A percentile compares a stretch with the other conserved stretches of the same genome.
These are phyloP conservation scores for Cicer judaicum DNA, from an alignment of 306 rosid species.

Conservation along the genomic window DNA sequence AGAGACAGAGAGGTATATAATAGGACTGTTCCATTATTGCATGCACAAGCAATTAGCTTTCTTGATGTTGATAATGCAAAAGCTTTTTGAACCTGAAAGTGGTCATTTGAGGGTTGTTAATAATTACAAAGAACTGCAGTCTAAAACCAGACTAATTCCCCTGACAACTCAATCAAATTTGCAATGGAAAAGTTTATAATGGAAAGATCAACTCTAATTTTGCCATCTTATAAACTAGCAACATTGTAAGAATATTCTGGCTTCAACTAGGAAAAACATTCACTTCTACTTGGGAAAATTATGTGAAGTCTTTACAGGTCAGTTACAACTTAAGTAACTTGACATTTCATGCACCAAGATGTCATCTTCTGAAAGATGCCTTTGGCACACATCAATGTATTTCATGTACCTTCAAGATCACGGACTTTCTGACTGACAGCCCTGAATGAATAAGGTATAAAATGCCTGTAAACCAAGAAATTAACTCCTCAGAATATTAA, in stretches of 20 bases:
- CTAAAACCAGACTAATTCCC: constrained; percentile 12
- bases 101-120: constrained; percentile 38
- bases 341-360: constrained; percentile 14
- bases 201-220: constrained; percentile 30
- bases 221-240: constrained; percentile 37
- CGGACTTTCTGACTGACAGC: constrained; percentile 60
- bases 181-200: constrained; percentile 24
- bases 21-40: constrained; percentile 70
- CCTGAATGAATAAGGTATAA: constrained; percentile 64
- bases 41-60: constrained; percentile 80
- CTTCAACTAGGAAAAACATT: constrained; percentile 30
- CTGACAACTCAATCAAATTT: constrained; percentile 33
- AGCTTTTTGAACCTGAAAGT: constrained; percentile 68
- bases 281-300: constrained; percentile 11
- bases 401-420: constrained; percentile 59
- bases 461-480: constrained; percentile 56
- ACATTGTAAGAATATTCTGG: constrained; percentile 16
- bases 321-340: constrained; percentile 15
- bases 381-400: constrained; percentile 21
- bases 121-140: constrained; percentile 17
- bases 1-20: constrained; percentile 58
- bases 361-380: constrained; percentile 38
- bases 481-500: constrained; percentile 27
- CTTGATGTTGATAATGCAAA: constrained; percentile 65
- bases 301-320: constrained; percentile 13